Base-by-base conservation (phyloP, 164 flowering plant genomes). In the Liriodendron chinense region DNA sequence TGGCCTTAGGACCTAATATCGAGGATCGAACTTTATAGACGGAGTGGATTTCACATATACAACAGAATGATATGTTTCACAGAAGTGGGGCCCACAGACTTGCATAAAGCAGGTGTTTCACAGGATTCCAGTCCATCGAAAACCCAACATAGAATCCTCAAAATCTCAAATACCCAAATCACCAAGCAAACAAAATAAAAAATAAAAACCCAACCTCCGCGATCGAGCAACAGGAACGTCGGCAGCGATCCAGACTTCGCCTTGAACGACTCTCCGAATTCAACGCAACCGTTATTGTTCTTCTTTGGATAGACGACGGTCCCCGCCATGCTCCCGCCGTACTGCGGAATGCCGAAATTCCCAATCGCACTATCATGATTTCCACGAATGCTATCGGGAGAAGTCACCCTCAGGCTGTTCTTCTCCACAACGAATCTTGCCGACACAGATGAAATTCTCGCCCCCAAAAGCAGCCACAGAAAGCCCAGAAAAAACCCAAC, bases 281-380 rank as follows among this genome's bases (percentile, higher is more conserved):
- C 88, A 65, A 86, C 87, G 75, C 98, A 95, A 0, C 89, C 94
- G 71, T 93, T 93, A 65, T 64, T 78, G 68, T 95, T 93, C 14
- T 91, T 88, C 76, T 92, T 90, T 0, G 95, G 96, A 66, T 86
- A 93, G 12, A 85, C 77, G 22, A 92, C 94, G 21, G 85, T 81
- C 0, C 98, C 98, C 14, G 95, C 94, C 97, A 95, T 85, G 78
- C 91, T 92, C 0, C 98, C 98, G 5, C 97, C 98, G 70, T 95
- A 93, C 76, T 91, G 93, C n/a, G 98, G 97, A 7, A 94, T 87
- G 57, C 98, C 97, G 64, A 94, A 94, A 82, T 92, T 94, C 3
- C 95, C 97, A 78, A 94, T 94, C 10, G 97, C 96, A 69, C 93
- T 90, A 24, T 94, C 97, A 49, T 92, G 82, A 13, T 83, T 89